Percentiles rank a stretch among this genome's conserved stretches.
Conservation (phyloP, 345 rosid species). For the Erucastrum elatum region DNA sequence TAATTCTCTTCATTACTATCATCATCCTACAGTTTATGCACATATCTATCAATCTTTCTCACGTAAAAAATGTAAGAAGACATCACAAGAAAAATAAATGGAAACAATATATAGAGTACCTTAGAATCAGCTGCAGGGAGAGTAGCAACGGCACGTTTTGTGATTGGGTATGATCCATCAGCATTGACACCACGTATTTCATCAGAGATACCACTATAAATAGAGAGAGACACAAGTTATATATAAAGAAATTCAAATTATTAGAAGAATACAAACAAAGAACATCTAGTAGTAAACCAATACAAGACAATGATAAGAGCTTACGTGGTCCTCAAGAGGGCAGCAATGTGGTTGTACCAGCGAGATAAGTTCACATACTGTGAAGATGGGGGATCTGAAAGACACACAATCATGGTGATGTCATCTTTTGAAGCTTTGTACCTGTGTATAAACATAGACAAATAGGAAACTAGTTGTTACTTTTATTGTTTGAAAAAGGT, state of each 20-base stretch:
- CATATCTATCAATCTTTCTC: not conserved
- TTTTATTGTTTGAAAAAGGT: not conserved
- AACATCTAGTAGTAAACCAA: not conserved
- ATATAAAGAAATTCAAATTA: not conserved
- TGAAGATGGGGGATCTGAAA: constrained; percentile 60
- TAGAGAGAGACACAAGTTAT: not conserved
- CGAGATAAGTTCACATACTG: constrained; percentile 63
- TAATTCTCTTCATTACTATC: constrained; percentile 52
- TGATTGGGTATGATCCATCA: constrained; percentile 53
- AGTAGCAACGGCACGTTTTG: constrained; percentile 64
- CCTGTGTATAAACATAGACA: constrained; percentile 34
- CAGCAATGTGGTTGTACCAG: constrained; percentile 85
- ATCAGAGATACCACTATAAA: constrained; percentile 62
- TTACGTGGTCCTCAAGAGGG: constrained; percentile 93
- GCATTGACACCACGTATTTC: constrained; percentile 77
- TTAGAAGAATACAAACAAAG: not conserved
- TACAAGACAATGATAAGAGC: constrained; percentile 18
- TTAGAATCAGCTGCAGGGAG: constrained; percentile 75
- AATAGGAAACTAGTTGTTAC: not conserved
- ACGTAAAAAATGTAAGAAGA: not conserved
- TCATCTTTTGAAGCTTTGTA: constrained; percentile 98
- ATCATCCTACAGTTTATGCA: not conserved
- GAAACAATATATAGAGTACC: constrained; percentile 39
- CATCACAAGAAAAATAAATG: not conserved
- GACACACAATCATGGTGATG: constrained; percentile 54